These are phyloP conservation scores for Gremmenia infestans DNA, from an alignment of 2,329 filamentous ascomycete genomes.

Conservation along the genomic window DNA sequence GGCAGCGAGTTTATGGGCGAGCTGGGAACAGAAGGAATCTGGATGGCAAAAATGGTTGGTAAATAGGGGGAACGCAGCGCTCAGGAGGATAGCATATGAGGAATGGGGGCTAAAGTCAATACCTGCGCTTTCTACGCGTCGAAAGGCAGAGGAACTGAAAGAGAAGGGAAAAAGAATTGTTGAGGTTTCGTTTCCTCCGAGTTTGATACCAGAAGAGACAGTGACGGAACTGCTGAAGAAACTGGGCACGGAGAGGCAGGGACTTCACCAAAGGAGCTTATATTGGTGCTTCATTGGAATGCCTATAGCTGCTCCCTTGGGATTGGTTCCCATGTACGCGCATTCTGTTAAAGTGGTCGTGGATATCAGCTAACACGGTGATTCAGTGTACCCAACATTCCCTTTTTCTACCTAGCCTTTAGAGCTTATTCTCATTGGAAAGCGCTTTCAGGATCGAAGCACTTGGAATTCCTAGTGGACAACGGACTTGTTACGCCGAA, in stretches of 20 bases:
- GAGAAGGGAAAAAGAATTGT: conserved; percentile 52
- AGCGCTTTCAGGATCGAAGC: conserved; percentile 77
- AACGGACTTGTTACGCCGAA: conserved; percentile 63
- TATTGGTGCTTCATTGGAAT: conserved; percentile 77
- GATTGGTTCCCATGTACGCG: conserved; percentile 76
- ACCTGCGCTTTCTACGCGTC: conserved; percentile 68
- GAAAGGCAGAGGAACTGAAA: conserved; percentile 57
- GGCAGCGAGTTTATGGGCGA: conserved; percentile 72
- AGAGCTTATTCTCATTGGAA: conserved; percentile 89
- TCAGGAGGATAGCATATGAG: conserved; percentile 87
- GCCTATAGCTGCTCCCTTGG: conserved; percentile 79
- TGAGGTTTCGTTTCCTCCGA: conserved; percentile 71
- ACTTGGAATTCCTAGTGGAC: conserved; percentile 75
- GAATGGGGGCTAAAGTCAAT: conserved; percentile 98
- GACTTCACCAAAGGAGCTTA: conserved; percentile 70
- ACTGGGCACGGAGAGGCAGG: conserved; percentile 75
- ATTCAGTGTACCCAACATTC: conserved; percentile 78
- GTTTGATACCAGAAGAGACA: conserved; percentile 58
- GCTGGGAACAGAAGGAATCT: conserved; percentile 78
- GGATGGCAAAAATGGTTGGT: conserved; percentile 90
- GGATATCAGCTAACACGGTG: conserved; percentile 1
- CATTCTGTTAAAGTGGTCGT: neutral
- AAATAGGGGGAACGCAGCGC: conserved; percentile 76
- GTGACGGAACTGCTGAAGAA: conserved; percentile 61
- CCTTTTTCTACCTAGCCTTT: conserved; percentile 94